Evolutionary conservation across 2,329 filamentous ascomycete species (phyloP).

Genomic region (Pseudocercospora fijiensis): DNA sequence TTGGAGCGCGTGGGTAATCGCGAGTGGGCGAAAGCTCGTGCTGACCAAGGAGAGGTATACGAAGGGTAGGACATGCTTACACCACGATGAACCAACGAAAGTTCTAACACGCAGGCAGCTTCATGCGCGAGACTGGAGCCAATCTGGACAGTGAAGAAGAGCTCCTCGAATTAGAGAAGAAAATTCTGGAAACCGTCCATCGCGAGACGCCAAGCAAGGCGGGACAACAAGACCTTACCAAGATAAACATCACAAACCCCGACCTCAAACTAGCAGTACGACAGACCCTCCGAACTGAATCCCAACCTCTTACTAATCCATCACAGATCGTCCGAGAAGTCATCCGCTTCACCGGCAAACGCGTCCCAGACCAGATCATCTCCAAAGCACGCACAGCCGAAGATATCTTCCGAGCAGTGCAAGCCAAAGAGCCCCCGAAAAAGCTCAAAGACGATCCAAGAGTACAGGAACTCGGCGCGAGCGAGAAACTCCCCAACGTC

Average conservation of each 20-base stretch:
- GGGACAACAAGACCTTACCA: neutral
- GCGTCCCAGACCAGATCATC: constrained; percentile 70
- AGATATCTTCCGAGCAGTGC: constrained; percentile 37
- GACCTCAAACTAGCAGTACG: constrained; percentile 70
- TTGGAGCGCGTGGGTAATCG: constrained; percentile 56
- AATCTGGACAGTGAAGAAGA: neutral
- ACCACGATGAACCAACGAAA: neutral
- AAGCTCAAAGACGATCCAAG: constrained; percentile 64
- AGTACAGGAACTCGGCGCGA: constrained; percentile 40
- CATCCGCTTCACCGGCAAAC: constrained; percentile 75
- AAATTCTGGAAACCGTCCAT: neutral
- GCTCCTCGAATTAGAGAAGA: neutral
- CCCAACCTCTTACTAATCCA: constrained; percentile 19
- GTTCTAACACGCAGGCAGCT: neutral
- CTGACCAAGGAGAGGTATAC: constrained; percentile 40
- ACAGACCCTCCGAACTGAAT: neutral
- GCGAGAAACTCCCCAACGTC: constrained; percentile 66
- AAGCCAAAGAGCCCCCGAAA: constrained; percentile 36
- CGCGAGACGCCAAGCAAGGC: neutral
- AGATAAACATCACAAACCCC: neutral
- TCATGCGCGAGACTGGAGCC: neutral
- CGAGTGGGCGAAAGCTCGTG: constrained; percentile 42
- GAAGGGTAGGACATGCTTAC: constrained; percentile 33
- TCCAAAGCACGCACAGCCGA: constrained; percentile 34
- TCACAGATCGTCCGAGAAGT: constrained; percentile 76